These are phyloP conservation scores for Xylaria flabelliformis DNA, from an alignment of 495 filamentous ascomycete species.

Conservation along the genomic window DNA sequence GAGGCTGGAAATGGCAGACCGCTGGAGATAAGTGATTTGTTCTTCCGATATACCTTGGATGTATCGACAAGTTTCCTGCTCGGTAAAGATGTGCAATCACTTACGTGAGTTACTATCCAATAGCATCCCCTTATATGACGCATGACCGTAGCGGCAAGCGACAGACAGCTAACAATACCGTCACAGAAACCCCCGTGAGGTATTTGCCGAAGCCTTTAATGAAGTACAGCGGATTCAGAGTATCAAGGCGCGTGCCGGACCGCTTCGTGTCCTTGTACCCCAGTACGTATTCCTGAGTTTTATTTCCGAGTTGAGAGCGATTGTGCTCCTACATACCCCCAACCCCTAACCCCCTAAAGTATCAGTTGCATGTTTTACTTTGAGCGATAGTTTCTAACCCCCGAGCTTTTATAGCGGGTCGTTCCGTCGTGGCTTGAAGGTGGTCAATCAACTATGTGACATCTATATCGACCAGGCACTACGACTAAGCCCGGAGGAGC, in stretches of 20 bases:
- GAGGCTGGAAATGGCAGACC: slow-evolving; percentile 55
- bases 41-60: slow-evolving; percentile 85
- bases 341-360: neutral
- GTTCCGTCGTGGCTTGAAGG: slow-evolving; percentile 67
- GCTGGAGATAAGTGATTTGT: slow-evolving; percentile 72
- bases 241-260: slow-evolving; percentile 62
- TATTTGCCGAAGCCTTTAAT: slow-evolving; percentile 76
- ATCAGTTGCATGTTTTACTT: neutral
- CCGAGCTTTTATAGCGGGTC: slow-evolving; percentile 33
- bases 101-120: slow-evolving; percentile 49
- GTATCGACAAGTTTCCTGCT: slow-evolving; percentile 84
- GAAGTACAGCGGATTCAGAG: slow-evolving; percentile 75
- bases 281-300: slow-evolving; percentile 30
- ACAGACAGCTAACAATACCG: neutral
- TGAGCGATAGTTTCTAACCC: neutral
- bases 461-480: slow-evolving; percentile 73
- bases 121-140: neutral
- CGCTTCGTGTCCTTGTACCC: slow-evolving; percentile 63
- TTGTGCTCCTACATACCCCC: neutral
- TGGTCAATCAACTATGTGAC: slow-evolving; percentile 77
- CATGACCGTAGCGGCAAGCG: slow-evolving; percentile 3
- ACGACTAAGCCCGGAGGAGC: slow-evolving; percentile 64
- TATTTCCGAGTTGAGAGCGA: neutral
- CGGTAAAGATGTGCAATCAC: slow-evolving; percentile 74
- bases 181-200: slow-evolving; percentile 46